Evolutionary conservation across 495 filamentous ascomycete species (phyloP), one percentile per base, ranked within the genome.

Genomic region (Xylaria acuta): DNA sequence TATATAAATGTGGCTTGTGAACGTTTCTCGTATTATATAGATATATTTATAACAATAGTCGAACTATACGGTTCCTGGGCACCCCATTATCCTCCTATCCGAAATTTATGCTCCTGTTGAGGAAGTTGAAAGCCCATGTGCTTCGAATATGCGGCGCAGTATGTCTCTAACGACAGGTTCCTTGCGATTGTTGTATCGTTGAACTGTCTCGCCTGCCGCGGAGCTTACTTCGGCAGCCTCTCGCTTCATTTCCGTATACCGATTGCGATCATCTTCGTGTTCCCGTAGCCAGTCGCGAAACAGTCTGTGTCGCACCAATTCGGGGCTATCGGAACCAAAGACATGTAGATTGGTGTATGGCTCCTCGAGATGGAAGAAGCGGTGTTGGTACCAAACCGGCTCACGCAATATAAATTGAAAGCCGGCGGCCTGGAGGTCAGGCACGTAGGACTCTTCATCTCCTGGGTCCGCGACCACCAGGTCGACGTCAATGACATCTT

Each of bases 401-500:
- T 87, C 84, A 38, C 85, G 84, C 14, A 83, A 45, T 47, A 86
- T 68, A 70, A 85, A 86, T 56, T 72, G 79, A 67, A 86, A 86
- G 3, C 84, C 84, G 16, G 75, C 77, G 3, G 58, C 72, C 74
- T 85, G 80, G 38, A 87, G 83, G 64, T 75, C 75, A n/a, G 76
- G 76, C 8, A 86, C 82, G 67, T 86, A 86, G 47, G 75, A 73
- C 38, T 56, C 77, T 71, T 87, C 84, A 36, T 79, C 79, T 38
- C 54, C 73, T 32, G 78, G 59, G 70, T 84, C 82, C 14, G 66
- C 69, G 25, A 87, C 72, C 32, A 82, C 74, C n/a, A 88, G 74
- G 71, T 88, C 86, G 38, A 88, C 75, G 67, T 88, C 86, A 38
- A 88, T 82, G 36, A 87, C 71, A 66, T 80, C 80, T 72, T 88